phyloP scores from a whole-genome alignment of 2,329 filamentous ascomycete species.

The Myriosclerotinia curreyana region DNA sequence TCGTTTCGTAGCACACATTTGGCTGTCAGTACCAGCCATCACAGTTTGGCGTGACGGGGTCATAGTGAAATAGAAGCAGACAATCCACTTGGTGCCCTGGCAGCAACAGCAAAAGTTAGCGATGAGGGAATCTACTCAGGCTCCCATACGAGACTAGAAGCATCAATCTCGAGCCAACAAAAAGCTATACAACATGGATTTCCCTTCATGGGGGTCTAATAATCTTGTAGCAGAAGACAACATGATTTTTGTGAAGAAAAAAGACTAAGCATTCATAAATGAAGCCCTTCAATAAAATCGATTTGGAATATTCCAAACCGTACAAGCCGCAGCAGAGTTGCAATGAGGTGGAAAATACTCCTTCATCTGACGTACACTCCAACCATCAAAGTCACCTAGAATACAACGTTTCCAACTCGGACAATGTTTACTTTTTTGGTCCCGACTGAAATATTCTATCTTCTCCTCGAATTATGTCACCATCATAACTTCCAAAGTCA shows the following conservation, averaged over 20 bases:
- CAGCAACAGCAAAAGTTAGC: neutral
- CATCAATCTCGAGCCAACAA: too few species aligned
- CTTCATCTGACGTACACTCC: neutral
- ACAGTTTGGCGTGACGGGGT: neutral
- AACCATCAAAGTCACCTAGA: too few species aligned
- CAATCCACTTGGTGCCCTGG: neutral
- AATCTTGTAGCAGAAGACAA: neutral
- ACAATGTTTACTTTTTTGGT: neutral
- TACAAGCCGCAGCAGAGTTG: neutral
- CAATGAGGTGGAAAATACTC: neutral
- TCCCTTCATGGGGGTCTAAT: neutral
- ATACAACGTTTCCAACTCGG: neutral
- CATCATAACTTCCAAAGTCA: neutral
- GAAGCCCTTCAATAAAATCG: neutral
- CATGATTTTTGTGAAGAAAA: neutral
- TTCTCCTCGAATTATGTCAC: neutral
- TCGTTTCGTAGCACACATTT: neutral
- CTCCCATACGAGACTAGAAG: too few species aligned
- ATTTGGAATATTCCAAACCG: neutral
- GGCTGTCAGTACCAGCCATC: neutral
- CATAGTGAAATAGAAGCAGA: neutral
- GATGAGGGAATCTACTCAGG: neutral
- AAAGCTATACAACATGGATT: neutral
- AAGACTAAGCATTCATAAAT: neutral
- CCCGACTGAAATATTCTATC: neutral